Evolutionary conservation across 805 yeast species (phyloP).

Genomic region (Monosporozyma servazzii): DNA sequence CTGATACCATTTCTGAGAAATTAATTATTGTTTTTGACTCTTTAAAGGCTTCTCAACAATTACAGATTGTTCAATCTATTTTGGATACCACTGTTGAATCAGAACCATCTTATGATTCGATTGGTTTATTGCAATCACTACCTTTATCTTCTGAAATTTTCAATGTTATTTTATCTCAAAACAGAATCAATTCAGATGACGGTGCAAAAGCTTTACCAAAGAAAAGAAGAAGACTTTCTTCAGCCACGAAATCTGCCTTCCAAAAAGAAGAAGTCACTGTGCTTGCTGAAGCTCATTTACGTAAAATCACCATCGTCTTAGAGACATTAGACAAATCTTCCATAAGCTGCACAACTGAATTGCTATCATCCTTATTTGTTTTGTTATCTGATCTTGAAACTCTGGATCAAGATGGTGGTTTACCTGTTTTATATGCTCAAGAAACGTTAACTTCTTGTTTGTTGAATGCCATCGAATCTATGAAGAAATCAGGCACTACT

Average conservation of each 20-base stretch:
- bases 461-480: conserved; percentile 52
- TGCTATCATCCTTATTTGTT: conserved; percentile 47
- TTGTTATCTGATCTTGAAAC: conserved; percentile 69
- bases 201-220: conserved; percentile 44
- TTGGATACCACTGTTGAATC: conserved; percentile 44
- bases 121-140: conserved; percentile 45
- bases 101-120: conserved; percentile 41
- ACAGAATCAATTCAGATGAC: conserved; percentile 43
- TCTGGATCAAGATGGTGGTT: conserved; percentile 80
- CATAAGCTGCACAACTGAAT: conserved; percentile 32
- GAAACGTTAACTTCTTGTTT: conserved; percentile 84
- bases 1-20: conserved; percentile 42
- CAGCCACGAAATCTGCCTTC: conserved; percentile 67
- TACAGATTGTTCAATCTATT: conserved; percentile 48
- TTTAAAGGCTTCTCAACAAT: conserved; percentile 49
- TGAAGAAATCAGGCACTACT: conserved; percentile 37
- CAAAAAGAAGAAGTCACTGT: conserved; percentile 58
- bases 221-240: conserved; percentile 69
- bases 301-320: conserved; percentile 65
- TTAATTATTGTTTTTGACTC: conserved; percentile 46
- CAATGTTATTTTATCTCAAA: conserved; percentile 47
- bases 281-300: conserved; percentile 70
- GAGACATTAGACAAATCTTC: conserved; percentile 61
- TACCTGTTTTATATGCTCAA: conserved; percentile 86
- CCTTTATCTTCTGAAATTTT: conserved; percentile 49